Conservation (phyloP, 805 yeast species). For the Sugiyamaella lignohabitans region DNA sequence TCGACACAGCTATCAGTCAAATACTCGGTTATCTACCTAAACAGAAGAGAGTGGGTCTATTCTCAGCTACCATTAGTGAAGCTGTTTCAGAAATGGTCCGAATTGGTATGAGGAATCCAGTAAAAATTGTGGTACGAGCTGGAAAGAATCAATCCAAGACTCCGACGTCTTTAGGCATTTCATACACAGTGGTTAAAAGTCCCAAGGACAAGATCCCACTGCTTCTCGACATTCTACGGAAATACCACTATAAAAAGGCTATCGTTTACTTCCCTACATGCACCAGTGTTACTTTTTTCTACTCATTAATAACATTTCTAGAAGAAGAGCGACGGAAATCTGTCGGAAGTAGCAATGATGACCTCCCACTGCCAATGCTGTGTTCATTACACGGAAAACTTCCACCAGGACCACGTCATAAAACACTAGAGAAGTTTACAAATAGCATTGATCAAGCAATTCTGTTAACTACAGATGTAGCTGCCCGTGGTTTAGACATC, state of each 20-base stretch:
- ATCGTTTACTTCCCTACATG: constrained; percentile 94
- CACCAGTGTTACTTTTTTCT: constrained; percentile 70
- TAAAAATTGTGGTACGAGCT: constrained; percentile 66
- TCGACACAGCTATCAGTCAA: constrained; percentile 57
- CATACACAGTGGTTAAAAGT: constrained; percentile 47
- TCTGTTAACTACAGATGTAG: constrained; percentile 92
- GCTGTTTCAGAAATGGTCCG: constrained; percentile 75
- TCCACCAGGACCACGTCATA: constrained; percentile 69
- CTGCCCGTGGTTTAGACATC: constrained; percentile 93
- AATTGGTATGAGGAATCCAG: constrained; percentile 91
- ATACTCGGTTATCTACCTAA: constrained; percentile 71
- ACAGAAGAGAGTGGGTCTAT: constrained; percentile 88
- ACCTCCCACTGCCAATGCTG: constrained; percentile 36
- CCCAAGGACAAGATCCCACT: constrained; percentile 58
- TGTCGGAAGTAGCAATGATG: too few species aligned
- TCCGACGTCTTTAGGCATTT: constrained; percentile 60
- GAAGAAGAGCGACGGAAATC: constrained; percentile 23
- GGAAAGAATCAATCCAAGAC: constrained; percentile 32
- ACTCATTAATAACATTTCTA: constrained; percentile 45
- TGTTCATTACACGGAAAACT: constrained; percentile 88
- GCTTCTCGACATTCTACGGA: constrained; percentile 47
- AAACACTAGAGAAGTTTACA: constrained; percentile 59
- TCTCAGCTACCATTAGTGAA: constrained; percentile 85
- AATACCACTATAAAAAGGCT: constrained; percentile 61
- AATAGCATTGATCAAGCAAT: constrained; percentile 46